A percentile compares a stretch with the other conserved stretches of the same genome.
Evolutionary conservation across 2,329 filamentous ascomycete species (phyloP).

Genomic region (Neonectria hederae): DNA sequence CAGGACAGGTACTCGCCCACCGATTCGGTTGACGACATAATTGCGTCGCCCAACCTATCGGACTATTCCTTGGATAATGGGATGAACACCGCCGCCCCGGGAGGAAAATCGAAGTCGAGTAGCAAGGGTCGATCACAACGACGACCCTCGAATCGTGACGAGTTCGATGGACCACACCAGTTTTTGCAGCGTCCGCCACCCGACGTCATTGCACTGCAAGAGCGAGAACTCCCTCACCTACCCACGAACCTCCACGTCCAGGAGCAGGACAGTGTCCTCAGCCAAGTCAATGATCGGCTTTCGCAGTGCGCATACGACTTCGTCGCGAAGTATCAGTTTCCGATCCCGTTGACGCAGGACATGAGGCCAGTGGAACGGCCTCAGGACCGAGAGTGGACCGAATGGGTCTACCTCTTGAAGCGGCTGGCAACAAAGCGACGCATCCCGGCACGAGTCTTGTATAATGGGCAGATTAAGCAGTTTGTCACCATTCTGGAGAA

Average conservation of each 20-base stretch:
- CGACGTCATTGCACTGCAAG: conserved; percentile 77
- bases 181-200: conserved; percentile 78
- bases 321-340: conserved; percentile 90
- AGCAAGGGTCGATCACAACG: conserved; percentile 64
- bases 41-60: conserved; percentile 67
- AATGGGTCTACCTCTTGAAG: conserved; percentile 91
- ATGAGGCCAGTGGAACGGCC: conserved; percentile 80
- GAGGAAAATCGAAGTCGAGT: conserved; percentile 55
- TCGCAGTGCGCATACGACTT: conserved; percentile 91
- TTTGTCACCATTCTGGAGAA: conserved; percentile 90
- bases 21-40: conserved; percentile 67
- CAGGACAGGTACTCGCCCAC: conserved; percentile 64
- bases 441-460: conserved; percentile 83
- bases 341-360: conserved; percentile 83
- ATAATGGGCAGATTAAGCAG: conserved; percentile 92
- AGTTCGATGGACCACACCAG: conserved; percentile 89
- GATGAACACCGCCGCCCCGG: conserved; percentile 51
- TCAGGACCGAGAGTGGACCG: conserved; percentile 86
- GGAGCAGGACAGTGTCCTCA: conserved; percentile 84
- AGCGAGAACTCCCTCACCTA: conserved; percentile 81
- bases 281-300: conserved; percentile 83
- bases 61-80: conserved; percentile 68
- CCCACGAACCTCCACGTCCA: conserved; percentile 84
- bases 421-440: conserved; percentile 85
- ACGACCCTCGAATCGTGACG: conserved; percentile 82